Conservation (phyloP, 495 filamentous ascomycete species). For the Ramalina peruviana region DNA sequence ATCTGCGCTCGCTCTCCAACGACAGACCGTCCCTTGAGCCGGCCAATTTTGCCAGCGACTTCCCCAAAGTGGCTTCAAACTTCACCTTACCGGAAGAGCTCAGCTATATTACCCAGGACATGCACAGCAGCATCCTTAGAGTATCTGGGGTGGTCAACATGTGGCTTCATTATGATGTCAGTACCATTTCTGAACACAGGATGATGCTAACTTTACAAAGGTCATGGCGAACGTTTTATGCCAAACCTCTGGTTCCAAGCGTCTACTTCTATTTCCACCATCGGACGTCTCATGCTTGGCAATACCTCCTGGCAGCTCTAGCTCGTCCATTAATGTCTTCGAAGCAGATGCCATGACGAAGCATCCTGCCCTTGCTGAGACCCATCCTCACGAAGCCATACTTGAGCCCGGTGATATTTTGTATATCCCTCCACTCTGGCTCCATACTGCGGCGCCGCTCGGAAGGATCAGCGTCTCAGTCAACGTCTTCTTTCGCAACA, state of each 20-base stretch:
- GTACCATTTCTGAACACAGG: neutral
- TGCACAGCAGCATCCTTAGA: conserved; percentile 69
- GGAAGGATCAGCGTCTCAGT: conserved; percentile 56
- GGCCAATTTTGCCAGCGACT: conserved; percentile 54
- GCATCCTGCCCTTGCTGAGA: conserved; percentile 32
- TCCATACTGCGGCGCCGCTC: conserved; percentile 54
- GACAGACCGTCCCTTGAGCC: conserved; percentile 54
- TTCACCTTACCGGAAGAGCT: conserved; percentile 57
- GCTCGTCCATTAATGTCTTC: conserved; percentile 63
- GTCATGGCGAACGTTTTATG: conserved; percentile 85
- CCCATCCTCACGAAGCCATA: conserved; percentile 51
- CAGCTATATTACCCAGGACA: conserved; percentile 38
- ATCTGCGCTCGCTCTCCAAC: conserved; percentile 60
- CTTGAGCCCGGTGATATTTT: conserved; percentile 60
- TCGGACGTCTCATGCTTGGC: conserved; percentile 52
- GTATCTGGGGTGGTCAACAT: conserved; percentile 74
- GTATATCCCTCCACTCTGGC: conserved; percentile 71
- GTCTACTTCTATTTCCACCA: conserved; percentile 66
- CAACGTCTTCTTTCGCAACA: conserved; percentile 72
- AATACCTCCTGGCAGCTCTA: conserved; percentile 65
- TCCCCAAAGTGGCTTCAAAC: conserved; percentile 51
- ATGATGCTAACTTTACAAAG: conserved; percentile 20
- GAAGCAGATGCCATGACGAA: conserved; percentile 18
- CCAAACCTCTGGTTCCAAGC: conserved; percentile 59
- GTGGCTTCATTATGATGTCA: conserved; percentile 85